Evolutionary conservation across 129 eudicot species (phyloP).

Genomic region (Chrysanthemum seticuspe): DNA sequence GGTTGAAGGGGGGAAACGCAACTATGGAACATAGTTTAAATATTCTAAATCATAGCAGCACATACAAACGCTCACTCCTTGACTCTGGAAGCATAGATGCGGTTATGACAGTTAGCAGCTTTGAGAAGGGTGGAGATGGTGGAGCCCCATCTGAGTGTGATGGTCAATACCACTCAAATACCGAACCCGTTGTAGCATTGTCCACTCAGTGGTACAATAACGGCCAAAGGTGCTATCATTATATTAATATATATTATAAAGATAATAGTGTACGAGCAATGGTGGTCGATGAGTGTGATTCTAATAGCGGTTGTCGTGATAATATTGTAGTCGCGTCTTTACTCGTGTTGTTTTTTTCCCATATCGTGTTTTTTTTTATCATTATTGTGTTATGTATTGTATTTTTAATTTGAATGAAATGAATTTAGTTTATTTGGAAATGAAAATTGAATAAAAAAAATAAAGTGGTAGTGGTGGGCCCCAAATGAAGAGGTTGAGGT

Average conservation of each 20-base stretch:
- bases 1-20: not conserved
- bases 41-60: not conserved
- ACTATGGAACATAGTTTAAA: not conserved
- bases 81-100: slow-evolving; percentile 5
- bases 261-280: slow-evolving; percentile 1
- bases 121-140: slow-evolving; percentile 10
- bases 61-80: slow-evolving; percentile 7
- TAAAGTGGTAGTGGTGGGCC: too few relatives aligned
- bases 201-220: slow-evolving; percentile 11
- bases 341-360: too few relatives aligned
- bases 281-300: slow-evolving; percentile 21
- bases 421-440: too few relatives aligned
- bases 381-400: too few relatives aligned
- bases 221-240: not conserved
- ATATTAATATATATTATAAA: slow-evolving; percentile 8
- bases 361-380: too few relatives aligned
- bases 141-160: slow-evolving; percentile 9
- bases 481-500: too few relatives aligned
- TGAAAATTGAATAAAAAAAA: too few relatives aligned
- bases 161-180: slow-evolving; percentile 13
- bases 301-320: slow-evolving; percentile 16
- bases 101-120: slow-evolving; percentile 1
- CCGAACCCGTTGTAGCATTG: not conserved
- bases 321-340: slow-evolving; percentile 30
- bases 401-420: too few relatives aligned